Percentiles rank a stretch among this genome's conserved stretches.
Evolutionary conservation across 2,329 filamentous ascomycete species (phyloP).

Genomic region (Byssoonygena ceratinophila): DNA sequence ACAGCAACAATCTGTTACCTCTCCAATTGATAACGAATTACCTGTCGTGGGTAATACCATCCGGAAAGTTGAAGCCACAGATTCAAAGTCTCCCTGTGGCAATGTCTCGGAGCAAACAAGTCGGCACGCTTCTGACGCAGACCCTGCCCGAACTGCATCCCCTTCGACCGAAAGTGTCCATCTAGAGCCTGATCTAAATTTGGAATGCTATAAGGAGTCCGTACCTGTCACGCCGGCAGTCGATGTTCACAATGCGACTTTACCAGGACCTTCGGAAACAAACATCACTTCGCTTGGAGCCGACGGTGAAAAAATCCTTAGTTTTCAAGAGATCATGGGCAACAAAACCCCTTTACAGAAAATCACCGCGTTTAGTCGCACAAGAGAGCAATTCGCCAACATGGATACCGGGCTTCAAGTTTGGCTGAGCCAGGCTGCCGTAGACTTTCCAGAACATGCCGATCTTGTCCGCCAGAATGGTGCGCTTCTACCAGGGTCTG

Average conservation of each 20-base stretch:
- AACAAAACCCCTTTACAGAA: constrained; percentile 57
- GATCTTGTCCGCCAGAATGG: constrained; percentile 34
- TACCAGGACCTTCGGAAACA: not conserved
- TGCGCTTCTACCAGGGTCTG: constrained; percentile 22
- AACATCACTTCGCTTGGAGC: constrained; percentile 10
- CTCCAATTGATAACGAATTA: not conserved
- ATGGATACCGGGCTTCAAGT: constrained; percentile 64
- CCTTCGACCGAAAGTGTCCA: not conserved
- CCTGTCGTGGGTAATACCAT: not conserved
- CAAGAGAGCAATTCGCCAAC: constrained; percentile 57
- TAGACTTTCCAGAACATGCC: constrained; percentile 44
- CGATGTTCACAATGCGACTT: constrained; percentile 4
- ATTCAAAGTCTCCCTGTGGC: not conserved
- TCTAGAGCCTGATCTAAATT: not conserved
- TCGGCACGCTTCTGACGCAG: not conserved
- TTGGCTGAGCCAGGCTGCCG: constrained; percentile 45
- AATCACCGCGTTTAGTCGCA: constrained; percentile 62
- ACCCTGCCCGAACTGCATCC: not conserved
- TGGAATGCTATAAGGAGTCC: not conserved
- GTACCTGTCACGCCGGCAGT: not conserved
- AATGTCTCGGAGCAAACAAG: not conserved
- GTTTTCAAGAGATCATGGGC: constrained; percentile 68
- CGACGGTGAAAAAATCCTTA: constrained; percentile 38
- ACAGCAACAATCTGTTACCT: not conserved
- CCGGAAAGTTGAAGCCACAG: not conserved